phyloP scores from a whole-genome alignment of 768 basidiomycete species.

The Tricholoma bakamatsutake region DNA sequence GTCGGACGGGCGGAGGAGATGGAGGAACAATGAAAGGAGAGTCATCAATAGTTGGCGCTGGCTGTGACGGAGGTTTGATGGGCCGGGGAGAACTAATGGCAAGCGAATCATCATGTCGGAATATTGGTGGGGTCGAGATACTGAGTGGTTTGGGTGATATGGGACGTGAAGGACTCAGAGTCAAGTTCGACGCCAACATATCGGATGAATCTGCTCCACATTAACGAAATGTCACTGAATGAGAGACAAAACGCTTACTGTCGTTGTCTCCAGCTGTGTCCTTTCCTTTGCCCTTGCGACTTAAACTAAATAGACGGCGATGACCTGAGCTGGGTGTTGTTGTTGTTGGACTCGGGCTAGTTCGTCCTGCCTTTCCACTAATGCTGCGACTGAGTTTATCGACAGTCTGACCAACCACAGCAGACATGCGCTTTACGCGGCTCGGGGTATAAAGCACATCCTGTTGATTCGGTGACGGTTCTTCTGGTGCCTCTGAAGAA shows the following conservation, averaged over 20 bases:
- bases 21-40: conserved; percentile 66
- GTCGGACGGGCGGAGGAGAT: conserved; percentile 50
- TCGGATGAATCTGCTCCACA: conserved; percentile 12
- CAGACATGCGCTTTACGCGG: conserved; percentile 48
- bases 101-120: conserved; percentile 45
- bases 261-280: conserved; percentile 32
- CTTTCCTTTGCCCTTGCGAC: conserved; percentile 44
- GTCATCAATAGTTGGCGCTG: conserved; percentile 24
- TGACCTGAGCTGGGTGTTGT: conserved; percentile 29
- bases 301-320: conserved; percentile 52
- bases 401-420: conserved; percentile 49
- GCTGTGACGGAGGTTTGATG: background rate
- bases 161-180: conserved; percentile 28
- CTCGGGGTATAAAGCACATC: conserved; percentile 30
- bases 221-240: conserved; percentile 2
- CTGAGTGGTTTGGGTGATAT: conserved; percentile 18
- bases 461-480: conserved; percentile 21
- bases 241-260: conserved; percentile 14
- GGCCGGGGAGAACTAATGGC: conserved; percentile 16
- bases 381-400: conserved; percentile 61
- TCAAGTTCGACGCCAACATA: conserved; percentile 23
- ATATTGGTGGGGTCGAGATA: conserved; percentile 9
- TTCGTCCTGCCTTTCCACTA: conserved; percentile 30
- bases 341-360: conserved; percentile 11
- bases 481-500: conserved; percentile 25